phyloP scores from a whole-genome alignment of 2,329 filamentous ascomycete genomes.

The Plectosphaerella cucumerina region DNA sequence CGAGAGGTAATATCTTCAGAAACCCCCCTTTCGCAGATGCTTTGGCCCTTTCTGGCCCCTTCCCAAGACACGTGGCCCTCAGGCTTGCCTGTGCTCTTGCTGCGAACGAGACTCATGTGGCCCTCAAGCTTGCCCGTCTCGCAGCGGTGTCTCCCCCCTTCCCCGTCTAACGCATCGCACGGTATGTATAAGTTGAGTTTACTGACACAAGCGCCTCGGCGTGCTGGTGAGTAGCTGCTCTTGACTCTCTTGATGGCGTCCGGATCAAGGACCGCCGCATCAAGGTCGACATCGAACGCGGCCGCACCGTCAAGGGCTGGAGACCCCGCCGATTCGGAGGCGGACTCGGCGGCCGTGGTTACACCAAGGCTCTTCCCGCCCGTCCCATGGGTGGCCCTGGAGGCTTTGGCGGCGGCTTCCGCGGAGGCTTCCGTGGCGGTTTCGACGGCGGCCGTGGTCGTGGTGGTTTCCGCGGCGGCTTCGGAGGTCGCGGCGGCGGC shows the following conservation, averaged over 20 bases:
- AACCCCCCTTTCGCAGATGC: slow-evolving; percentile 5
- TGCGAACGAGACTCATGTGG: slow-evolving; percentile 43
- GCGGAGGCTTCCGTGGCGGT: slow-evolving; percentile 41
- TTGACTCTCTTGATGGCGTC: slow-evolving; percentile 80
- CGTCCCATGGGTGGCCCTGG: slow-evolving; percentile 64
- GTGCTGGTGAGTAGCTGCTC: slow-evolving; percentile 71
- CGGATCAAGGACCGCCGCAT: slow-evolving; percentile 89
- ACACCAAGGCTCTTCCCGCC: slow-evolving; percentile 75
- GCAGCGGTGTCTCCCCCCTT: not conserved
- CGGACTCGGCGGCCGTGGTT: slow-evolving; percentile 85
- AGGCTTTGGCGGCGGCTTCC: slow-evolving; percentile 51
- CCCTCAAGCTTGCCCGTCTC: slow-evolving; percentile 57
- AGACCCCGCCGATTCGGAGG: slow-evolving; percentile 87
- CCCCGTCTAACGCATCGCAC: slow-evolving; percentile 18
- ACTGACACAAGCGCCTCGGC: slow-evolving; percentile 65
- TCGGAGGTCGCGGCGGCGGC: slow-evolving; percentile 49
- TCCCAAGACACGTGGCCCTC: slow-evolving; percentile 37
- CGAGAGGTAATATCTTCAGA: slow-evolving; percentile 77
- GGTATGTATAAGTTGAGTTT: slow-evolving; percentile 48
- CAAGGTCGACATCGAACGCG: slow-evolving; percentile 93
- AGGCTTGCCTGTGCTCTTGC: slow-evolving; percentile 33
- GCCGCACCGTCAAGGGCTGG: slow-evolving; percentile 91
- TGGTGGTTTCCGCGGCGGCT: slow-evolving; percentile 38
- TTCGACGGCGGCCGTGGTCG: slow-evolving; percentile 27
- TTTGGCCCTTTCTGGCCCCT: slow-evolving; percentile 13